Base-by-base conservation (phyloP, 768 basidiomycete genomes). In the Lactarius vividus region DNA sequence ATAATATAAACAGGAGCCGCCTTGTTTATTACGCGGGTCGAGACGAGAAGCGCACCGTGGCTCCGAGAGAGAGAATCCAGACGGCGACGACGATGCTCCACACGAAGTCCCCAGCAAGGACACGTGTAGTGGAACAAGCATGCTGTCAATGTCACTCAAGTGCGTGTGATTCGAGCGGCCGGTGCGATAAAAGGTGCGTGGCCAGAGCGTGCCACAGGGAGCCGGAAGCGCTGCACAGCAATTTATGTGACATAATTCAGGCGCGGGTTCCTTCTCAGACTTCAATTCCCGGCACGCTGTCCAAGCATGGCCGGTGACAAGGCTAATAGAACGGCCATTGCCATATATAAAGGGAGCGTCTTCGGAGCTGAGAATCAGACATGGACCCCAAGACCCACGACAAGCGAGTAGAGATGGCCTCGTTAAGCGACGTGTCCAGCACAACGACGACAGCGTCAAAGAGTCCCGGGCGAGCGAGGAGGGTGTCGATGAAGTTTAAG, bases 401-500 rank as follows among this genome's bases (percentile, higher is more conserved):
- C 52, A 44, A 28, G 49, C 65, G 42, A n/a, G 62, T 23, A 10
- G 62, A 54, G 26, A 7, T 13, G 52, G 44, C 66, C 61, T 67
- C 66, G 0, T 59, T 55, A 11, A 63, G 61, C 28, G 61, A 59
- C 40, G 20, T 10, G 28, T 67, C 66, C 13, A 28, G 13, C 15
- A n/a, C 35, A 35, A 18, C 31, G n/a, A 40, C 49, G 29, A 13
- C 11, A 33, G 20, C 49, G 18, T 33, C 31, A n/a, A 57, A 61
- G 35, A 67, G 57, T 39, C 66, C 66, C 18, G 61, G 66, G 26
- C 15, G 66, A 52, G 57, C 42, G 57, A 62, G 66, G 40, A 67
- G 23, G 57, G 73, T 75, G 31, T 69, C 71, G 56, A 66, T 67
- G 44, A 65, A 69, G 57, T 60, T 74, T 15, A 61, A 63, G 42